phyloP scores from a whole-genome alignment of 345 rosid genomes.

The Excoecaria agallocha region DNA sequence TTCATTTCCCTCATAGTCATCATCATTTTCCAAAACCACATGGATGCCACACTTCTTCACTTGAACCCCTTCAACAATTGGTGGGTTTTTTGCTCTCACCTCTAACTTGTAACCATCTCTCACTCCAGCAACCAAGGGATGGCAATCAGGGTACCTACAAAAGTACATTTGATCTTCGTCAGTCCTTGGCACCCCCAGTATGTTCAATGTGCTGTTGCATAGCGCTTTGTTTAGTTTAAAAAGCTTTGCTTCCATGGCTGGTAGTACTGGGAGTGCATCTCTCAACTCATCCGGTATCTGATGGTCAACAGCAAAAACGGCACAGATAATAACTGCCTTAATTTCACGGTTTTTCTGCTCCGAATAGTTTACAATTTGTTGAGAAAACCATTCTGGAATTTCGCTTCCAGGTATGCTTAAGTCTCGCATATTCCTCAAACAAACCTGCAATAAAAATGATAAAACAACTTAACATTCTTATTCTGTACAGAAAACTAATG shows the following conservation, averaged over 20 bases:
- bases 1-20: conserved; percentile 45
- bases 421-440: conserved; percentile 36
- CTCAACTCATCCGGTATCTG: conserved; percentile 24
- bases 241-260: conserved; percentile 42
- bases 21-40: conserved; percentile 44
- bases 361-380: too few relatives aligned
- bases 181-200: conserved; percentile 49
- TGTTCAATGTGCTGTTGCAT: conserved; percentile 16
- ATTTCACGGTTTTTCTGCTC: too few relatives aligned
- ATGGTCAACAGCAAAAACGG: too few relatives aligned
- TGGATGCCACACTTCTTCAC: conserved; percentile 44
- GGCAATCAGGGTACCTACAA: conserved; percentile 36
- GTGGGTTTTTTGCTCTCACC: conserved; percentile 25
- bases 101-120: conserved; percentile 37
- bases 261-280: conserved; percentile 29
- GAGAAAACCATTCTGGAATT: conserved; percentile 54
- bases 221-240: background rate
- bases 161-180: conserved; percentile 51
- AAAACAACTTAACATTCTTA: too few relatives aligned
- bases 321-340: too few relatives aligned
- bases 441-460: conserved; percentile 28
- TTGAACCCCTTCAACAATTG: conserved; percentile 27
- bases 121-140: conserved; percentile 35
- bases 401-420: conserved; percentile 59
- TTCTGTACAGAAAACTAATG: too few relatives aligned